Percentiles rank a stretch among this genome's conserved stretches.
Evolutionary conservation across 2,329 filamentous ascomycete species (phyloP).

Genomic region (Diaporthe citriasiana): DNA sequence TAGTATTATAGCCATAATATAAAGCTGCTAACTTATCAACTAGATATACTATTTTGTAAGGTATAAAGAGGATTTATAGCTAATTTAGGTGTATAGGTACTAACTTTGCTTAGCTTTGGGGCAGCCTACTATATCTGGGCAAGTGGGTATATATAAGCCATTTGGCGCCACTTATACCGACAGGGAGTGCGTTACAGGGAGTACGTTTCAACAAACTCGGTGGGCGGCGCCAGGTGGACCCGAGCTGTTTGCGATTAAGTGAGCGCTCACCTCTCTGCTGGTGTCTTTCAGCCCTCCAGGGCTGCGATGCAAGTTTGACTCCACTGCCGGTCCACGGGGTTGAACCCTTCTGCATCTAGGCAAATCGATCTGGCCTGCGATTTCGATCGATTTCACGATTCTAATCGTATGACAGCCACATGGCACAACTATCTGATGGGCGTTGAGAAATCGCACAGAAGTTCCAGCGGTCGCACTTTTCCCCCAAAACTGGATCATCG

Average conservation of each 20-base stretch:
- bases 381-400: not conserved
- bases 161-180: too few relatives aligned
- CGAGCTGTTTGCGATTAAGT: conserved; percentile 14
- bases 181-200: too few relatives aligned
- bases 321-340: conserved; percentile 6
- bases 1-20: too few relatives aligned
- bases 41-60: too few relatives aligned
- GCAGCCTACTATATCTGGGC: not conserved
- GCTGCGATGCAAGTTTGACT: not conserved
- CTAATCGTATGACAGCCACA: not conserved
- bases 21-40: too few relatives aligned
- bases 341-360: conserved; percentile 8
- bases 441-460: not conserved
- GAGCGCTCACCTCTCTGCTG: conserved; percentile 20
- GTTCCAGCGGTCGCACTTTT: not conserved
- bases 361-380: conserved; percentile 8
- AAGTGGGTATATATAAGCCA: too few relatives aligned
- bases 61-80: too few relatives aligned
- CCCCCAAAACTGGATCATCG: not conserved
- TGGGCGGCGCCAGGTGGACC: not conserved
- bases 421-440: not conserved
- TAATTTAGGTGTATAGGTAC: too few relatives aligned
- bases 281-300: conserved; percentile 9
- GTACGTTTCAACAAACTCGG: too few relatives aligned
- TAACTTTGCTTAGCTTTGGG: too few relatives aligned